Percentiles rank a stretch among this genome's conserved stretches.
These are phyloP conservation scores for Cinnamomum chago DNA, from an alignment of 164 flowering plant species.

Conservation along the genomic window DNA sequence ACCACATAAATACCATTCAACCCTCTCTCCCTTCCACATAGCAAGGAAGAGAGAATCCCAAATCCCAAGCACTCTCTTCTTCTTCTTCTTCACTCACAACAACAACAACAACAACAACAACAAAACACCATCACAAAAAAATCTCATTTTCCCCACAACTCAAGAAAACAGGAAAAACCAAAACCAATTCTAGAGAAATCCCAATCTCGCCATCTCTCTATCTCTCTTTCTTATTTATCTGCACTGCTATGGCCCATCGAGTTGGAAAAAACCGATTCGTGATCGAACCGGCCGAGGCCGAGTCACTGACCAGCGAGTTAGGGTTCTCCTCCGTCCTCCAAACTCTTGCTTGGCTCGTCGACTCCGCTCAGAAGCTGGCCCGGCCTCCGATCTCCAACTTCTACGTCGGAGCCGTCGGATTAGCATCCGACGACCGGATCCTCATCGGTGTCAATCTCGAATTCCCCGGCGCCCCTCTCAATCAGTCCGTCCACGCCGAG, in stretches of 20 bases:
- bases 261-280: constrained; percentile 34
- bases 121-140: no score
- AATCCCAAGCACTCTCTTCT: neutral
- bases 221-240: no score
- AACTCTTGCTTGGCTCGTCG: constrained; percentile 61
- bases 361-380: constrained; percentile 55
- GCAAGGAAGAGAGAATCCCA: neutral
- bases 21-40: neutral
- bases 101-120: no score
- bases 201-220: no score
- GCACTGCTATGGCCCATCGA: neutral
- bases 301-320: constrained; percentile 36
- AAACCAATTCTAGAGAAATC: neutral
- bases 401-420: constrained; percentile 73
- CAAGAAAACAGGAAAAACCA: neutral
- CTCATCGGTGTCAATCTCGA: constrained; percentile 86
- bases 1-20: neutral
- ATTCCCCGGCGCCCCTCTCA: constrained; percentile 78
- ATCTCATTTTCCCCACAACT: no score
- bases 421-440: constrained; percentile 69
- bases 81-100: neutral
- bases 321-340: constrained; percentile 33
- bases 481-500: constrained; percentile 92
- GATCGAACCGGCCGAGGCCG: constrained; percentile 51
- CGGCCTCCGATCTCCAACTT: constrained; percentile 82